These are phyloP conservation scores for Aspergillus carbonarius DNA, from an alignment of 2,329 filamentous ascomycete genomes.

Conservation along the genomic window DNA sequence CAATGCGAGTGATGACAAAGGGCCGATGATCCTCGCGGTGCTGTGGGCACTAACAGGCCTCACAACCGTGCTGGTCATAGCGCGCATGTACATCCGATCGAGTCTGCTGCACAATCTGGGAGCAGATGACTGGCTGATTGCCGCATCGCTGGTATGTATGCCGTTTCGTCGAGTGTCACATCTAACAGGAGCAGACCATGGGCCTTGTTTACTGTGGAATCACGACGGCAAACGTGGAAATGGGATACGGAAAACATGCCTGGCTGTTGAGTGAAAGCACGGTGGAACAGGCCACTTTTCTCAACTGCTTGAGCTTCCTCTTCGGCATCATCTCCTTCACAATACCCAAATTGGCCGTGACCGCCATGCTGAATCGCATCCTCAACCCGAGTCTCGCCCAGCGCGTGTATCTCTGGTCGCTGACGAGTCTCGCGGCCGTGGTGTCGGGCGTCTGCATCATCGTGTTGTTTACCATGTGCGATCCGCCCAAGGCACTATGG, in stretches of 20 bases:
- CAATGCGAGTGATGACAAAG: constrained; percentile 31
- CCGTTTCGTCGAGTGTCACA: background rate
- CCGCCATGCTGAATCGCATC: constrained; percentile 27
- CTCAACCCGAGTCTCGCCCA: constrained; percentile 25
- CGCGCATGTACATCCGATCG: constrained; percentile 36
- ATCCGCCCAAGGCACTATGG: constrained; percentile 44
- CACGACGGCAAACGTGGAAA: constrained; percentile 32
- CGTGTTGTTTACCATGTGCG: constrained; percentile 47
- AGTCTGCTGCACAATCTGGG: constrained; percentile 34
- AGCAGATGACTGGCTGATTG: constrained; percentile 41
- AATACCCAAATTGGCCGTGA: constrained; percentile 31
- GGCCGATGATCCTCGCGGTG: constrained; percentile 34
- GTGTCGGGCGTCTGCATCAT: constrained; percentile 39
- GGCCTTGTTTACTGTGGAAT: constrained; percentile 21
- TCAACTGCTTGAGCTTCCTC: constrained; percentile 28
- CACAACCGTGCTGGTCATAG: constrained; percentile 31
- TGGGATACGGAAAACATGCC: constrained; percentile 45
- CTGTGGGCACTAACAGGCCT: constrained; percentile 33
- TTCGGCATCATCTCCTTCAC: constrained; percentile 32
- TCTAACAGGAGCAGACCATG: constrained; percentile 9
- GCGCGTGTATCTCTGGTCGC: constrained; percentile 21
- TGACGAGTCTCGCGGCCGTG: constrained; percentile 32
- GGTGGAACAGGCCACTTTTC: constrained; percentile 24
- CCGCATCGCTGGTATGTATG: constrained; percentile 29
- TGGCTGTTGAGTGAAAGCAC: constrained; percentile 30